Evolutionary conservation across 257 asterid genomes (phyloP), one percentile per base, ranked within the genome.

Genomic region (Mitragyna speciosa): DNA sequence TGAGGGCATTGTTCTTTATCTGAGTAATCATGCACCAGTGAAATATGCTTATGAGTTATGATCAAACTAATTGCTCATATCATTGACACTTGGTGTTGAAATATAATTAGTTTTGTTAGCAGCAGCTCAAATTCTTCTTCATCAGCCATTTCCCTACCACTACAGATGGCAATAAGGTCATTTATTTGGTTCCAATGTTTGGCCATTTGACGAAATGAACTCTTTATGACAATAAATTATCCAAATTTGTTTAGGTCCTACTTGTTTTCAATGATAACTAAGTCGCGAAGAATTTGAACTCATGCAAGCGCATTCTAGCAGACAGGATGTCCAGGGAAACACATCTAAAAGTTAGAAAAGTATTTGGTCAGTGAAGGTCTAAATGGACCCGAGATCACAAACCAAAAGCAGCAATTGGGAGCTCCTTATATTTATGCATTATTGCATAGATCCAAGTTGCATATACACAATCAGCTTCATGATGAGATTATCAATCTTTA

Each of bases 61-160:
- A 33, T 31, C 19, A 51, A 49, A 24, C 49, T 56, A 30, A 77
- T 64, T 48, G 63, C 36, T 76, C 19, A 28, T 56, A 26, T 65
- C 70, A 65, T 28, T 30, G 31, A 47, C 72, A 61, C 59, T 78
- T 56, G 71, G 77, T 43, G 33, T 71, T 17, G 26, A 49, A 28
- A 70, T 58, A 58, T 75, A 26, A 28, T 12, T 16, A 9, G 28
- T 26, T 12, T 17, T 22, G 58, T 1, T 24, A 48, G 48, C 51
- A 61, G 16, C 54, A 47, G 66, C 26, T 48, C 33, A 39, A 20
- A 72, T 22, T 15, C 26, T 30, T 31, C n/a, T 73, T 24, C 70
- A 17, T 20, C 51, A 14, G 51, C 16, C 31, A 16, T 56, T 22
- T 58, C 47, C 30, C n/a, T 39, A 43, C 45, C 28, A 30, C 39